Percentiles rank a stretch among this genome's conserved stretches.
These are phyloP conservation scores for Colletotrichum lupini DNA, from an alignment of 2,329 filamentous ascomycete species.

Conservation along the genomic window DNA sequence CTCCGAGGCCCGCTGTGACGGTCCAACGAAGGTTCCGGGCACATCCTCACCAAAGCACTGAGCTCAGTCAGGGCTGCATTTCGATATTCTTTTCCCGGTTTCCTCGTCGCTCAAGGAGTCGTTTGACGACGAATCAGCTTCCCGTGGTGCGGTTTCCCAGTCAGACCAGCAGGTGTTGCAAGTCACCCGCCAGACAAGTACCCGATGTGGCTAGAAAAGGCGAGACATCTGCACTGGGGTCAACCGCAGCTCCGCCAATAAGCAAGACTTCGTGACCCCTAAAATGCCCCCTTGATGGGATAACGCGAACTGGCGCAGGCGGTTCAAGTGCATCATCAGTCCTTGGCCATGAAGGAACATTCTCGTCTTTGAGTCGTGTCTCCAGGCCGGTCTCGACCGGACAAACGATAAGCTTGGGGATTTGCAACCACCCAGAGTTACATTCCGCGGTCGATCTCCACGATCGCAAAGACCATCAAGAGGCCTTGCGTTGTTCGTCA, in stretches of 20 bases:
- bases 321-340: background rate
- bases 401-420: background rate
- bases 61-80: background rate
- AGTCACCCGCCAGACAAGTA: constrained; percentile 11
- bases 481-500: constrained; percentile 19
- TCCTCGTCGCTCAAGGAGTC: background rate
- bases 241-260: background rate
- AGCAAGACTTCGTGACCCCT: background rate
- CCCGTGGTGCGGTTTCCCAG: background rate
- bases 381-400: background rate
- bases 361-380: background rate
- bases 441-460: constrained; percentile 21
- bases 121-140: background rate
- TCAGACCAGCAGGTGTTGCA: constrained; percentile 5
- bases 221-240: background rate
- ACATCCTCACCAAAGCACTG: constrained; percentile 14
- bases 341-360: background rate
- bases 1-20: constrained; percentile 15
- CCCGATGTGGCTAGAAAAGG: background rate
- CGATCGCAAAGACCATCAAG: constrained; percentile 31
- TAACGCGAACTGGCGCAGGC: background rate
- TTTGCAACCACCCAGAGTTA: constrained; percentile 18
- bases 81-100: background rate
- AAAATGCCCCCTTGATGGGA: background rate
- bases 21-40: constrained; percentile 3